phyloP scores from a whole-genome alignment of 2,329 filamentous ascomycete species.

The Verticillium tricorpus region DNA sequence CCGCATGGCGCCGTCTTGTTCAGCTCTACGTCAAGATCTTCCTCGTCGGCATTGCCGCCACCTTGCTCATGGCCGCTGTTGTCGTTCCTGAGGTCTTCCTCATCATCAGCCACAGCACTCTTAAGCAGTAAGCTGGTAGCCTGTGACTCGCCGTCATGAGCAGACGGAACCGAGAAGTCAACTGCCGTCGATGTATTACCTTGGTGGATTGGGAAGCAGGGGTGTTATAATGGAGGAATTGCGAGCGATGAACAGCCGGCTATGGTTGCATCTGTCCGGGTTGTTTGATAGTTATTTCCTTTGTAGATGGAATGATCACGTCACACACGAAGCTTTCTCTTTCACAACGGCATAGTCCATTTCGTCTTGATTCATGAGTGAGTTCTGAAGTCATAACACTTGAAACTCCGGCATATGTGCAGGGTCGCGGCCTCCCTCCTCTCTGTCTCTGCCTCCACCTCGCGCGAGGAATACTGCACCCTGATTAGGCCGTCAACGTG shows the following conservation, averaged over 20 bases:
- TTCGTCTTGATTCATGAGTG: conserved; percentile 26
- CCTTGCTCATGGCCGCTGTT: conserved; percentile 41
- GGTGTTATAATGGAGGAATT: too few species aligned
- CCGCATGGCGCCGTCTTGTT: conserved; percentile 68
- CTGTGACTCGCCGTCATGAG: not conserved
- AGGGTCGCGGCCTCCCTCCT: conserved; percentile 2
- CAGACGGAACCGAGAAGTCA: not conserved
- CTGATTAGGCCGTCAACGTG: not conserved
- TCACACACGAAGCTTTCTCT: not conserved
- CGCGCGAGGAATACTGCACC: not conserved
- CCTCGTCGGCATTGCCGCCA: conserved; percentile 44
- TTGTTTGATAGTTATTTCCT: too few species aligned
- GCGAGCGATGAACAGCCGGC: too few species aligned
- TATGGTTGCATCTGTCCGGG: too few species aligned
- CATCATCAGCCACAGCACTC: conserved; percentile 23
- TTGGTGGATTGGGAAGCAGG: too few species aligned
- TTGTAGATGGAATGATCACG: not conserved
- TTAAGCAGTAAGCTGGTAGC: conserved; percentile 3
- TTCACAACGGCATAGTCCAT: not conserved
- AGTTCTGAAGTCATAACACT: conserved; percentile 22
- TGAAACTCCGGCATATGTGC: conserved; percentile 9
- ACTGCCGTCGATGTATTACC: not conserved
- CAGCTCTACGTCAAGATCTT: conserved; percentile 72
- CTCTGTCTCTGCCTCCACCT: not conserved
- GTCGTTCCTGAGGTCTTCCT: conserved; percentile 48